Base-by-base conservation (phyloP, 495 filamentous ascomycete species). In the Friedmanniomyces simplex region DNA sequence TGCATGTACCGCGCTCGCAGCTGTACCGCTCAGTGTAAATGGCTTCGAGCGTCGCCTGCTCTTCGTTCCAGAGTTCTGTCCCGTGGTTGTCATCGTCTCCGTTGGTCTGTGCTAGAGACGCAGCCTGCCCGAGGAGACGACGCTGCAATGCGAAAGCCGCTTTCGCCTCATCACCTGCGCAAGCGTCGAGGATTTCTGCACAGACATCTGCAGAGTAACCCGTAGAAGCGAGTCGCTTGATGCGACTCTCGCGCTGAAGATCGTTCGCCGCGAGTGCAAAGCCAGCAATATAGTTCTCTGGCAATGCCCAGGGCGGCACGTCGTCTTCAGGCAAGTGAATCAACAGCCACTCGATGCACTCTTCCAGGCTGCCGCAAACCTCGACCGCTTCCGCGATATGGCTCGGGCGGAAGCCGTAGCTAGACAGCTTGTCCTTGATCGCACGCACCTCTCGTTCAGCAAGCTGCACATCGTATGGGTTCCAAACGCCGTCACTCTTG, bases 311-410 rank as follows among this genome's bases (percentile, higher is more conserved):
- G 18, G 77, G 69, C 0, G 93, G 93, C 1, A 96, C 72, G 68
- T 98, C 93, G 68, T 97, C 94, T 69, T 98, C 93, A 1, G 93
- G 94, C 20, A 98, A 87, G 70, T 98, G 91, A 30, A 97, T 86
- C 21, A 98, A 76, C 20, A 98, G 80, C 93, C 93, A 98, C 61
- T 87, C 85, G 8, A 98, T 74, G 13, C 88, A 81, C 69, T 97
- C 94, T 67, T 97, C 91, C n/a, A 83, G 78, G 68, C 95, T 89
- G 72, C 89, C 94, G 69, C 89, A 95, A 63, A 88, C 83, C 26
- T 79, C 80, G 0, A 86, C 80, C 10, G 93, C 94, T 71, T 98
- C 93, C 66, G 95, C 85, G 39, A 88, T 78, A 68, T 98, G 93
- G 59, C 84, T 90, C 63, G 80, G 77, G 16, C 93, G 81, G 66